These are phyloP conservation scores for Ceratopteris richardii DNA, from an alignment of 75 land plant species.

Conservation along the genomic window DNA sequence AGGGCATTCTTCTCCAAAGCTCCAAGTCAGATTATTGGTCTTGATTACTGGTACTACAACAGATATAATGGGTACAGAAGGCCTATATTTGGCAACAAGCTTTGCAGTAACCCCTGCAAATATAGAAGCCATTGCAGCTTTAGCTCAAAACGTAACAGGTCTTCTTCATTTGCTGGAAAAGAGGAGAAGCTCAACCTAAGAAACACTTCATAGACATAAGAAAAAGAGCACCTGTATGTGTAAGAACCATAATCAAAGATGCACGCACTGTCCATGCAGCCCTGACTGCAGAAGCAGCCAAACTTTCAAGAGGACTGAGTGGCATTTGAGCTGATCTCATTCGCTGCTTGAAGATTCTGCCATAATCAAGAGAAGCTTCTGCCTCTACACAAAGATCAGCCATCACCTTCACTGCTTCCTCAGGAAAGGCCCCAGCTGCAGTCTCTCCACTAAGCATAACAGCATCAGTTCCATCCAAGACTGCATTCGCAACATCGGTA, in stretches of 20 bases:
- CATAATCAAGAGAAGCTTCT: conserved; percentile 31
- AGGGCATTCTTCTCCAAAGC: conserved; percentile 34
- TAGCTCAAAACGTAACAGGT: too few relatives aligned
- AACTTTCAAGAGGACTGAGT: conserved; percentile 33
- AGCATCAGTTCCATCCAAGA: conserved; percentile 49
- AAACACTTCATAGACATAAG: not conserved
- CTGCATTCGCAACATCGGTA: conserved; percentile 36
- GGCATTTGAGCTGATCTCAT: conserved; percentile 20
- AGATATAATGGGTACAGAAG: conserved; percentile 22
- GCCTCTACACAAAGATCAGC: conserved; percentile 28
- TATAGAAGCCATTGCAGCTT: not conserved
- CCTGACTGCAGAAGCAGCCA: conserved; percentile 32
- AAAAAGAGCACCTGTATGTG: conserved; percentile 6
- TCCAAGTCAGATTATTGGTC: conserved; percentile 29
- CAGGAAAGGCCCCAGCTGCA: conserved; percentile 30
- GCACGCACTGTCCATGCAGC: conserved; percentile 25
- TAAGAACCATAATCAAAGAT: conserved; percentile 25
- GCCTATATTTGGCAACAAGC: conserved; percentile 34
- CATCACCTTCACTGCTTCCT: conserved; percentile 28
- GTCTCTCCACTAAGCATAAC: conserved; percentile 43
- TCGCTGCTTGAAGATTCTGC: conserved; percentile 26
- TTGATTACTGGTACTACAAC: conserved; percentile 31
- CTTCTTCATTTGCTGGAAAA: too few relatives aligned
- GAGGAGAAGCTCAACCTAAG: not conserved
- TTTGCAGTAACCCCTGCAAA: conserved; percentile 40